Percentiles rank a stretch among this genome's conserved stretches.
Conservation (phyloP, 1,139 yeast species). For the Blastobotrys malaysiensis region DNA sequence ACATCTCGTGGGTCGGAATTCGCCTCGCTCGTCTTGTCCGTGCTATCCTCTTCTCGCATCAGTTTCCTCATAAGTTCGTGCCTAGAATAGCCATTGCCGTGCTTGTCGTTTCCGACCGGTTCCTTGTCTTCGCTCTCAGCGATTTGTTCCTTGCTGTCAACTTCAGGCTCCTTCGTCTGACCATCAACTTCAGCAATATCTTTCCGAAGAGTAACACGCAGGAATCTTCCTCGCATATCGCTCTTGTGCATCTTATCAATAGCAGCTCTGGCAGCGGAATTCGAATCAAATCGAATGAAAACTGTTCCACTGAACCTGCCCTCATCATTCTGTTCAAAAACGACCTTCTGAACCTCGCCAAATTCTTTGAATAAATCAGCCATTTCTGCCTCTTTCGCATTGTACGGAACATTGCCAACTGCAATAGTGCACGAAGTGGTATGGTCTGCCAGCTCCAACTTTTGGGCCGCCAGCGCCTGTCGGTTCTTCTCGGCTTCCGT, state of each 20-base stretch:
- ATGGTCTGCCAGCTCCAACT: neutral
- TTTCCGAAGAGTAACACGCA: neutral
- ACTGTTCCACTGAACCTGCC: neutral
- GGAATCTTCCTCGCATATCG: neutral
- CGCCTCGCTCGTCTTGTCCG: neutral
- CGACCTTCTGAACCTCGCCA: neutral
- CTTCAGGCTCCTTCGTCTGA: neutral
- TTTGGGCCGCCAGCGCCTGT: constrained; percentile 23
- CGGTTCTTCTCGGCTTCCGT: constrained; percentile 37
- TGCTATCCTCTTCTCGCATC: neutral
- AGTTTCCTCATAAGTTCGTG: neutral
- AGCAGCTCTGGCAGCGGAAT: neutral
- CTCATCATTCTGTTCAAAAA: neutral
- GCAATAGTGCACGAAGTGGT: neutral
- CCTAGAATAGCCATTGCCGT: neutral
- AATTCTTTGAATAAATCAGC: neutral
- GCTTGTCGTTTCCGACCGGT: neutral
- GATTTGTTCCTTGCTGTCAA: neutral
- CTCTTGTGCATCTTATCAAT: neutral
- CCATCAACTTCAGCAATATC: neutral
- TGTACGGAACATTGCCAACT: neutral
- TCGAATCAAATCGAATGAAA: neutral
- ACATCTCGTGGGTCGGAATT: neutral
- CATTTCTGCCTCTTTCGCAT: neutral
- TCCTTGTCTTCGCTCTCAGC: neutral